These are phyloP conservation scores for Botrytis galanthina DNA, from an alignment of 2,329 filamentous ascomycete species.

Conservation along the genomic window DNA sequence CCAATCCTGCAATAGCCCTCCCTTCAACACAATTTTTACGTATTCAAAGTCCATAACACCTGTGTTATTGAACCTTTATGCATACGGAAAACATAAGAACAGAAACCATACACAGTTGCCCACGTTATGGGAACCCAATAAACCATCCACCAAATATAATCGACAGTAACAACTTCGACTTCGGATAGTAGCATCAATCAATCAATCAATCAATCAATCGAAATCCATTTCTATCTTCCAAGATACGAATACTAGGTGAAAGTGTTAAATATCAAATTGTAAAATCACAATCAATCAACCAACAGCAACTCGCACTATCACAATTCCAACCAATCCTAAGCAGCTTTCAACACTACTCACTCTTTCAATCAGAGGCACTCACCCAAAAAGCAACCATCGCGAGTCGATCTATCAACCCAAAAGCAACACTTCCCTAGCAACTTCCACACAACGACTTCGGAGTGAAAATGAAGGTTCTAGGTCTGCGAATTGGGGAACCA, in stretches of 20 bases:
- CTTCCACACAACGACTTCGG: background rate
- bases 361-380: background rate
- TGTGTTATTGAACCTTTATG: background rate
- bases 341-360: background rate
- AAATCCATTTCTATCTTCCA: background rate
- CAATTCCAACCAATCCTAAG: background rate
- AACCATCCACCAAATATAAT: background rate
- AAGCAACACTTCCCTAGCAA: background rate
- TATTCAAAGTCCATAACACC: background rate
- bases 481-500: slow-evolving; percentile 9
- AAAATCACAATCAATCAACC: background rate
- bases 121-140: background rate
- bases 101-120: background rate
- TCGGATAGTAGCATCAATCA: slow-evolving; percentile 5
- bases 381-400: background rate
- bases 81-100: background rate
- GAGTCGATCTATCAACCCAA: background rate
- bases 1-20: background rate
- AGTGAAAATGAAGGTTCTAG: slow-evolving; percentile 11
- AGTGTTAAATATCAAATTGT: background rate
- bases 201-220: slow-evolving; percentile 13
- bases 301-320: background rate
- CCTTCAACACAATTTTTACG: background rate
- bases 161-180: background rate
- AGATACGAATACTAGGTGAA: background rate